Evolutionary conservation across 768 basidiomycete species (phyloP).

Genomic region (Russula olivacea): DNA sequence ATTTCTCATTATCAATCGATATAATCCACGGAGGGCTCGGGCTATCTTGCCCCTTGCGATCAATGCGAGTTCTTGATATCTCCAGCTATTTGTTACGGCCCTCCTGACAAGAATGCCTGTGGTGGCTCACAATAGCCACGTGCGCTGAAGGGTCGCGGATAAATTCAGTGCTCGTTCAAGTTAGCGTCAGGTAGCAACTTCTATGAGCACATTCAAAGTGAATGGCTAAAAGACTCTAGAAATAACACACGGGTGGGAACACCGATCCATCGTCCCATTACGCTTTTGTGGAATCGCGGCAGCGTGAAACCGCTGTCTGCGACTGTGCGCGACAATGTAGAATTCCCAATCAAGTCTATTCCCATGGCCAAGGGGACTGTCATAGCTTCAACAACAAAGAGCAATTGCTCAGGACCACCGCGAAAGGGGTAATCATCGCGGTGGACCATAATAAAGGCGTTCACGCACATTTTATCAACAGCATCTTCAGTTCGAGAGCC

Average conservation of each 20-base stretch:
- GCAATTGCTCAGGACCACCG: background rate
- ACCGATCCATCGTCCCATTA: background rate
- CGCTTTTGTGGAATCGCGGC: background rate
- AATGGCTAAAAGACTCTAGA: slow-evolving; percentile 15
- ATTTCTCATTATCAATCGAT: too few species aligned
- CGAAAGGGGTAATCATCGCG: background rate
- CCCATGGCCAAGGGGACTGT: slow-evolving; percentile 86
- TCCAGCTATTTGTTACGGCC: background rate
- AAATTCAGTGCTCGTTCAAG: background rate
- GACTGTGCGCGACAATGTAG: slow-evolving; percentile 36
- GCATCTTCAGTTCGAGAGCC: slow-evolving; percentile 89
- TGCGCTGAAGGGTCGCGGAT: too few species aligned
- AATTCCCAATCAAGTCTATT: slow-evolving; percentile 80
- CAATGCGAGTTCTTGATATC: too few species aligned
- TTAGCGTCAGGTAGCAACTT: background rate
- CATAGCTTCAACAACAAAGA: background rate
- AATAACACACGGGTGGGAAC: slow-evolving; percentile 12
- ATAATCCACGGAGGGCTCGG: too few species aligned
- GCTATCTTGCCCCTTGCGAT: too few species aligned
- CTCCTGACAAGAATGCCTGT: background rate
- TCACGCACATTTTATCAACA: slow-evolving; percentile 75
- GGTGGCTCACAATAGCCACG: background rate
- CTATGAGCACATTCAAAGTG: slow-evolving; percentile 16
- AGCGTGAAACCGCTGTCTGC: background rate
- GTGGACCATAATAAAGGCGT: slow-evolving; percentile 9